These are phyloP conservation scores for Salvia hispanica DNA, from an alignment of 257 asterid genomes.

Conservation along the genomic window DNA sequence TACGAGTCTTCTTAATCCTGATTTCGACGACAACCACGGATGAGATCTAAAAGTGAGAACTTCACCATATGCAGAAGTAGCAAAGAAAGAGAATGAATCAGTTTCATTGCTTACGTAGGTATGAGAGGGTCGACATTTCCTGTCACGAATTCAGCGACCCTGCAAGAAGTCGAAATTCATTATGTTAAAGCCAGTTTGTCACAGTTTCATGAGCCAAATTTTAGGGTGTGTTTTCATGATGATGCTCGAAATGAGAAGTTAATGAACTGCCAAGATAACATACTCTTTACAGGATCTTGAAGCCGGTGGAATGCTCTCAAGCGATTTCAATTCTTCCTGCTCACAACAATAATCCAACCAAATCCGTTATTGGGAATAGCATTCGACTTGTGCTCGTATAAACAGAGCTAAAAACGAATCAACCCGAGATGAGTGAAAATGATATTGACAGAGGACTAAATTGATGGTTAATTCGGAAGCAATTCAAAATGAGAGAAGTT, in stretches of 20 bases:
- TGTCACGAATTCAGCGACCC: slow-evolving; percentile 64
- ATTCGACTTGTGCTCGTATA: neutral
- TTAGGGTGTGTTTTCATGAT: neutral
- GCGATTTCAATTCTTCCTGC: slow-evolving; percentile 83
- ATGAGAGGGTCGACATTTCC: slow-evolving; percentile 71
- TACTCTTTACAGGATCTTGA: slow-evolving; percentile 83
- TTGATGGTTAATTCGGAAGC: neutral
- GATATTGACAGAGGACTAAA: neutral
- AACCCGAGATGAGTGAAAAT: neutral
- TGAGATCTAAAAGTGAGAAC: slow-evolving; percentile 16
- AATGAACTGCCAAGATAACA: slow-evolving; percentile 19
- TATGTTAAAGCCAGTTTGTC: neutral
- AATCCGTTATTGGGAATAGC: neutral
- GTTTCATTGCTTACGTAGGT: slow-evolving; percentile 56
- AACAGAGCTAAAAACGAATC: neutral
- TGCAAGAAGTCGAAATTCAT: slow-evolving; percentile 36
- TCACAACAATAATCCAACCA: slow-evolving; percentile 22
- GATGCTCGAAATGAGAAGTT: slow-evolving; percentile 9
- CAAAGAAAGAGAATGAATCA: neutral
- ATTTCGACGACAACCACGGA: slow-evolving; percentile 13
- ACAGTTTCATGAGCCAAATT: neutral
- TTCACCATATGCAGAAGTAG: slow-evolving; percentile 6
- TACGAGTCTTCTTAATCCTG: slow-evolving; percentile 54
- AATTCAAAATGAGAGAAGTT: neutral
- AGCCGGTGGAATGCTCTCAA: slow-evolving; percentile 67